Conservation (phyloP, 2,329 filamentous ascomycete species). For the Alternaria gaisen region DNA sequence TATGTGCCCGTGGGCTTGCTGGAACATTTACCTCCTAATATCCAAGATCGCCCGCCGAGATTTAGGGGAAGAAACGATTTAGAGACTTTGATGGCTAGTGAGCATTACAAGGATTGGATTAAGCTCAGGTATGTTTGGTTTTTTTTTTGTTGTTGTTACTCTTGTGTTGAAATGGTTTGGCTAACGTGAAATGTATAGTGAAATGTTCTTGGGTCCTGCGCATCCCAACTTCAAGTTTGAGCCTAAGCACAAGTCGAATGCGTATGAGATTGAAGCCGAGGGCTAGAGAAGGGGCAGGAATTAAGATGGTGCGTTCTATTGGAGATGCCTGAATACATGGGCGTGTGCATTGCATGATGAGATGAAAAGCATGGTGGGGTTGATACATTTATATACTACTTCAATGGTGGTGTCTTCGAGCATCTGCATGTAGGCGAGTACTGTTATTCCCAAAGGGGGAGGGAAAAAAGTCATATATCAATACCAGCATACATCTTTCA, state of each 20-base stretch:
- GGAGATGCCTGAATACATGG: not conserved
- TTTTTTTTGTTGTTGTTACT: too few species aligned
- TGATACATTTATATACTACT: not conserved
- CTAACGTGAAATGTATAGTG: slow-evolving; percentile 66
- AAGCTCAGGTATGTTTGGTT: slow-evolving; percentile 80
- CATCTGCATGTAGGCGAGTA: not conserved
- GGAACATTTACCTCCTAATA: slow-evolving; percentile 84
- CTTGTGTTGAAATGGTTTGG: not conserved
- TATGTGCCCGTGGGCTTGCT: slow-evolving; percentile 91
- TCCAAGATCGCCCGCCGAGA: slow-evolving; percentile 88
- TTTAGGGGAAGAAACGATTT: slow-evolving; percentile 87
- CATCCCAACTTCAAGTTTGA: slow-evolving; percentile 92
- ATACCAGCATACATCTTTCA: not conserved
- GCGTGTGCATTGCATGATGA: not conserved
- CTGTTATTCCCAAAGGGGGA: fast-evolving
- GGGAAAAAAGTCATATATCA: not conserved
- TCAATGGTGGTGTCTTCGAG: not conserved
- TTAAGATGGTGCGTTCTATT: not conserved
- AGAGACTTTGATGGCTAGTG: slow-evolving; percentile 90
- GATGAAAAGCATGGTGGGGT: not conserved
- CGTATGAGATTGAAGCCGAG: slow-evolving; percentile 76
- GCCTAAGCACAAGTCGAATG: slow-evolving; percentile 97
- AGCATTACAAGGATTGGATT: slow-evolving; percentile 97
- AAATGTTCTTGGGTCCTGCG: slow-evolving; percentile 95
- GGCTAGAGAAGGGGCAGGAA: slow-evolving; percentile 25